Percentiles rank a stretch among this genome's conserved stretches.
Evolutionary conservation across 202 grass and related monocot genomes (phyloP).

Genomic region (Cymbopogon flexuosus): DNA sequence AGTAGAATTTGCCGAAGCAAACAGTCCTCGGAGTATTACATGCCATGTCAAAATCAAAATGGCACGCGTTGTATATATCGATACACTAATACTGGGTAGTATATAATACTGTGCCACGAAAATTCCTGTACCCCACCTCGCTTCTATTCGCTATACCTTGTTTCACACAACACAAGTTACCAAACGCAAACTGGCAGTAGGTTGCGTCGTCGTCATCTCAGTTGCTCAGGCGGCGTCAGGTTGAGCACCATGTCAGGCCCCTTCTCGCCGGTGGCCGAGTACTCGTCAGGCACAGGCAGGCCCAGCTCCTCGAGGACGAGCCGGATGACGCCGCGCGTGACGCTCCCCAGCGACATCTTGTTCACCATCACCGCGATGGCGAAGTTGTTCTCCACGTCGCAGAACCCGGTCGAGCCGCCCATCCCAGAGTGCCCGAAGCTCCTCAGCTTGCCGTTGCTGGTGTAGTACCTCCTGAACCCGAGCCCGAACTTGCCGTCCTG

Average conservation of each 20-base stretch:
- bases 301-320: constrained; percentile 71
- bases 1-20: neutral
- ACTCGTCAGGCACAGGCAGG: constrained; percentile 78
- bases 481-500: constrained; percentile 76
- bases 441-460: constrained; percentile 11
- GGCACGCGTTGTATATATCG: neutral
- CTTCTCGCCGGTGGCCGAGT: constrained; percentile 59
- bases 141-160: neutral
- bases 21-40: neutral
- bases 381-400: constrained; percentile 63
- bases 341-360: constrained; percentile 73
- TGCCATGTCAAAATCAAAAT: constrained; percentile 15
- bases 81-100: neutral
- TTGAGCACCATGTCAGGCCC: constrained; percentile 87
- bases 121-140: neutral
- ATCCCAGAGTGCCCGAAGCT: constrained; percentile 85
- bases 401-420: constrained; percentile 77
- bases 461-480: constrained; percentile 73
- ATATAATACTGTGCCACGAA: neutral
- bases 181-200: neutral
- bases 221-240: constrained; percentile 26
- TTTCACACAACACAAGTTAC: neutral
- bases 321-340: constrained; percentile 62
- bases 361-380: constrained; percentile 87
- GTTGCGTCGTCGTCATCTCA: neutral